phyloP scores from a whole-genome alignment of 23 red algal species.

The Pyropia yezoensis region DNA sequence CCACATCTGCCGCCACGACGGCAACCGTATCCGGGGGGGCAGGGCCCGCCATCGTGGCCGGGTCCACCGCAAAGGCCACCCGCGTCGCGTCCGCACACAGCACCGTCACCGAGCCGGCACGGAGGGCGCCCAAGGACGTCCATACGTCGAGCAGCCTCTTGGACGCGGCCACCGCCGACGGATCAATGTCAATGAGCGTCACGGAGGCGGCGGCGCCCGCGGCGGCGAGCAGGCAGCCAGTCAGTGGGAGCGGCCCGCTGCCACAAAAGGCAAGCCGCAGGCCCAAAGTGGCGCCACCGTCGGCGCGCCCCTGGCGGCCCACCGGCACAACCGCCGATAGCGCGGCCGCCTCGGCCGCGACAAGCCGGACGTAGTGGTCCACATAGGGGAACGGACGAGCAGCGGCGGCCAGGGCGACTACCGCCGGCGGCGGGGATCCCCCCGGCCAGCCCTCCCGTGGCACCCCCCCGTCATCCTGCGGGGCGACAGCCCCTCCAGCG shows the following conservation, averaged over 20 bases:
- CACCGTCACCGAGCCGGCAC: not conserved
- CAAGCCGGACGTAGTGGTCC: constrained; percentile 30
- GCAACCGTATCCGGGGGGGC: too few relatives aligned
- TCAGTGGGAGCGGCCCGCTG: constrained; percentile 44
- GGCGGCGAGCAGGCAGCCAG: constrained; percentile 21
- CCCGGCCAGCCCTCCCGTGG: not conserved
- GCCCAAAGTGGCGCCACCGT: not conserved
- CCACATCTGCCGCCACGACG: constrained; percentile 11
- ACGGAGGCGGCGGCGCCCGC: constrained; percentile 5
- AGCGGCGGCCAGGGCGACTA: constrained; percentile 7
- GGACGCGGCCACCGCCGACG: constrained; percentile 20
- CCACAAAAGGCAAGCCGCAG: constrained; percentile 44
- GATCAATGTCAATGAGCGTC: constrained; percentile 37
- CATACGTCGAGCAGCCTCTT: constrained; percentile 23
- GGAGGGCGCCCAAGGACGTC: not conserved
- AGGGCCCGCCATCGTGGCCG: not conserved
- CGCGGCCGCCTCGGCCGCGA: constrained; percentile 20
- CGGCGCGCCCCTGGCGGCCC: not conserved
- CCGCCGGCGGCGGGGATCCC: not conserved
- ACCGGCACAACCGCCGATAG: not conserved
- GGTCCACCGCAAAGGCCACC: constrained; percentile 1
- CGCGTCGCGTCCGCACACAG: constrained; percentile 11
- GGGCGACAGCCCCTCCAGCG: too few relatives aligned
- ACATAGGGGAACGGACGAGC: constrained; percentile 27
- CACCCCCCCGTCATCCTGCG: too few relatives aligned